phyloP scores from a whole-genome alignment of 331 rosid genomes.

The Stylosanthes scabra region DNA sequence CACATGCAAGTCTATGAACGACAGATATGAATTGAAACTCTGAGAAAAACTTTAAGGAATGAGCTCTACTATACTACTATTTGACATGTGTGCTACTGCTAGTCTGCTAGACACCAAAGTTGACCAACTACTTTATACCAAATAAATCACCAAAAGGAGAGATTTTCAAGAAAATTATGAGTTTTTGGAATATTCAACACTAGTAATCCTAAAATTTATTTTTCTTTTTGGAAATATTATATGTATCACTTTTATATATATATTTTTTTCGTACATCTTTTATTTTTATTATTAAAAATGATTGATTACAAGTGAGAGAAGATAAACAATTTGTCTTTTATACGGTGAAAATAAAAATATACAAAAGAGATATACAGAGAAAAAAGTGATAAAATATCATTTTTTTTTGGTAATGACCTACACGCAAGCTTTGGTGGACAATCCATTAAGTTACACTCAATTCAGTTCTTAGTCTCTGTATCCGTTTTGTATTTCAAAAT shows the following conservation, averaged over 20 bases:
- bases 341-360: no score
- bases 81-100: background rate
- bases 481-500: background rate
- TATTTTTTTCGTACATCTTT: no score
- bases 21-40: background rate
- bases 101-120: conserved; percentile 3
- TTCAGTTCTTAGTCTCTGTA: background rate
- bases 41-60: background rate
- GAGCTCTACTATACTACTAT: background rate
- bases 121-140: conserved; percentile 3
- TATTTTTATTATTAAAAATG: no score
- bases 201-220: no score
- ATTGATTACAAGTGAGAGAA: no score
- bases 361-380: no score
- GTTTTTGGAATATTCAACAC: no score
- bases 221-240: no score
- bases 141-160: background rate
- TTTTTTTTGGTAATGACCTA: background rate
- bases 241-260: no score
- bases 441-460: background rate
- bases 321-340: no score
- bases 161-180: background rate
- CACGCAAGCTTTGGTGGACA: conserved; percentile 10
- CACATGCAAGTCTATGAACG: background rate
- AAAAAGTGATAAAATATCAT: no score